phyloP scores from a whole-genome alignment of 1,284 basidiomycete species.

The Rhodotorula sp. region DNA sequence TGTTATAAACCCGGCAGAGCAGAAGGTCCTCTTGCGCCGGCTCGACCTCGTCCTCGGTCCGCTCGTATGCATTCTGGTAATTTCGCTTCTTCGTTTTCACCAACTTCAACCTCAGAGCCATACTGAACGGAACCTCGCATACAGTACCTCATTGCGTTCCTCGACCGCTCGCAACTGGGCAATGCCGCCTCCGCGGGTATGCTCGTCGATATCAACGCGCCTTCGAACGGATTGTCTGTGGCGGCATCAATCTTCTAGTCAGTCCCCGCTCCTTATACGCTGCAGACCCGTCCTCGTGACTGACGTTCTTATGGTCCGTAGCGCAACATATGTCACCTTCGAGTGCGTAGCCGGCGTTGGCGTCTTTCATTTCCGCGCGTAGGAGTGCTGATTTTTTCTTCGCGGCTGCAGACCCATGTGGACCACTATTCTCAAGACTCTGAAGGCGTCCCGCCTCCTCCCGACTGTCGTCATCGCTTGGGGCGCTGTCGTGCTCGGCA shows the following conservation, averaged over 20 bases:
- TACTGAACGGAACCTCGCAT: background rate
- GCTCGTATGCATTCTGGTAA: conserved; percentile 8
- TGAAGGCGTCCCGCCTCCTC: conserved; percentile 1
- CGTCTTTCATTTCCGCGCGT: too few relatives aligned
- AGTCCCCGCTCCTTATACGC: background rate
- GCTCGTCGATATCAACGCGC: conserved; percentile 17
- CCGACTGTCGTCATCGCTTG: conserved; percentile 12
- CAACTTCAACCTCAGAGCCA: too few relatives aligned
- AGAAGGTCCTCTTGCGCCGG: conserved; percentile 5
- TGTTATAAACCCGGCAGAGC: conserved; percentile 11
- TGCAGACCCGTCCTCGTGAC: background rate
- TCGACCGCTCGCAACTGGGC: conserved; percentile 25
- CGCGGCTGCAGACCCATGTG: background rate
- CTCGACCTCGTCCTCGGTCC: conserved; percentile 23
- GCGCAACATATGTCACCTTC: conserved; percentile 19
- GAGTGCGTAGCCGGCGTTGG: conserved; percentile 1
- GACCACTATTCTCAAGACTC: conserved; percentile 7
- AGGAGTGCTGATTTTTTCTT: too few relatives aligned
- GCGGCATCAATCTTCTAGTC: conserved; percentile 5
- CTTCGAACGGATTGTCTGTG: conserved; percentile 8
- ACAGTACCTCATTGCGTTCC: conserved; percentile 2
- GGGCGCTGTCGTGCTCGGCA: conserved; percentile 18
- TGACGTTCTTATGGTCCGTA: background rate
- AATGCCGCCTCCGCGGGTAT: conserved; percentile 19
- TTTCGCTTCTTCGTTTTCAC: background rate